Base-by-base conservation (phyloP, 208 protist species). In the Herpetomonas muscarum region DNA sequence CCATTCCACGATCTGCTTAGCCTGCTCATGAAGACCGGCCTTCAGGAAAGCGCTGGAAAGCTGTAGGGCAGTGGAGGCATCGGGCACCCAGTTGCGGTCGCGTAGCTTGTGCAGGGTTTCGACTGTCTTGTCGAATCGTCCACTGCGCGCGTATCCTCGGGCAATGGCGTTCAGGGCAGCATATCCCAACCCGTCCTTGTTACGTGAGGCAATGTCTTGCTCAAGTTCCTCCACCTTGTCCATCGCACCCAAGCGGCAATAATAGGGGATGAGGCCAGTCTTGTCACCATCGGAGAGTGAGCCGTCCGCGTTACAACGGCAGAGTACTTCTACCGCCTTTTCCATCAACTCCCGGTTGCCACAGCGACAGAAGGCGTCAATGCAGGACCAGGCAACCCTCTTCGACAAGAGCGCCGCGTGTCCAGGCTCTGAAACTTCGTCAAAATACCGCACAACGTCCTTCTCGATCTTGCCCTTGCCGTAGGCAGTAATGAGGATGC, bases 341-440 rank as follows among this genome's bases (percentile, higher is more conserved):
- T 92, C 75, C 54, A 94, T 75, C 1, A 69, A 58, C 5, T 69
- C 61, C 1, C 56, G 21, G 46, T 74, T 72, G 10, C 70, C 73
- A 48, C 88, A 94, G 26, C 88, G 82, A 56, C 88, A 94, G 61
- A 90, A 91, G 17, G 88, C 84, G 51, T 94, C 88, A 26, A 90
- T 79, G 41, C 75, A 69, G 0, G 85, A 65, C 85, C 81, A 92
- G 30, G 88, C 28, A 24, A 92, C 79, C 5, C 81, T 79, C 34
- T 70, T 64, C 13, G 81, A 87, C 25, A 89, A 71, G 6, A 75
- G 24, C 13, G 62, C 34, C 12, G 51, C 29, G 31, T 71, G 49
- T 32, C 47, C 63, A 9, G 72, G 60, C 13, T 41, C 34, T 1
- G 44, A 73, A 0, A 87, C 58, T 28, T 94, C 82, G 4, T 55